phyloP scores from a whole-genome alignment of 257 asterid genomes.

The Nicotiana tomentosiformis region DNA sequence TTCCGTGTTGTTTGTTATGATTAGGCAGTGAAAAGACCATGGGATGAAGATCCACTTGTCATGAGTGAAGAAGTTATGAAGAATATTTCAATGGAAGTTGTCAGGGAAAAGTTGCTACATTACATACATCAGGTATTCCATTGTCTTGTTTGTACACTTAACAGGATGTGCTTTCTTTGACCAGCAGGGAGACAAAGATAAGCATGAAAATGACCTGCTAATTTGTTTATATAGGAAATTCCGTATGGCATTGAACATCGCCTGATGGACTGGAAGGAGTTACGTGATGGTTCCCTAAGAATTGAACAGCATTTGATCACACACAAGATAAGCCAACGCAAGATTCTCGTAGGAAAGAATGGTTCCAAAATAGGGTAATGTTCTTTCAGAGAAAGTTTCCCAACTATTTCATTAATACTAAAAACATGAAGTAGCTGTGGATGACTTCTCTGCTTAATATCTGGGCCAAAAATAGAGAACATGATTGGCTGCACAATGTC shows the following conservation, averaged over 20 bases:
- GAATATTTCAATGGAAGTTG: conserved; percentile 84
- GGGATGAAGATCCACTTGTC: conserved; percentile 93
- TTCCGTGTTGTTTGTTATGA: conserved; percentile 14
- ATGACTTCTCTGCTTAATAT: neutral
- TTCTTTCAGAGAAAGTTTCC: neutral
- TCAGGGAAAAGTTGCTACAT: conserved; percentile 74
- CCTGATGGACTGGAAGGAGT: conserved; percentile 88
- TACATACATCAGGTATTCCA: conserved; percentile 81
- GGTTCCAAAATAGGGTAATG: conserved; percentile 83
- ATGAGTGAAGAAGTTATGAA: conserved; percentile 93
- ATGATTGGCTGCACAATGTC: neutral
- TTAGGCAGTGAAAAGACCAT: conserved; percentile 77
- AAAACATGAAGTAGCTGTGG: neutral
- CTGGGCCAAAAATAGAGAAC: neutral
- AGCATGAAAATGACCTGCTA: conserved; percentile 1
- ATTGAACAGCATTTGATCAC: conserved; percentile 97
- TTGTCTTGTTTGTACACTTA: conserved; percentile 3
- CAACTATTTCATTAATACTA: neutral
- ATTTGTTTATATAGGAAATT: conserved; percentile 53
- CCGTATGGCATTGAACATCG: conserved; percentile 90
- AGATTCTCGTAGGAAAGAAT: conserved; percentile 79
- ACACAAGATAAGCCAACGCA: conserved; percentile 84
- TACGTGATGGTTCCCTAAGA: conserved; percentile 80
- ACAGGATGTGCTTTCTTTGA: neutral
- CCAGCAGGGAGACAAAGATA: neutral